phyloP scores from a whole-genome alignment of 202 grass and related monocot genomes.

The Elaeis oleifera region DNA sequence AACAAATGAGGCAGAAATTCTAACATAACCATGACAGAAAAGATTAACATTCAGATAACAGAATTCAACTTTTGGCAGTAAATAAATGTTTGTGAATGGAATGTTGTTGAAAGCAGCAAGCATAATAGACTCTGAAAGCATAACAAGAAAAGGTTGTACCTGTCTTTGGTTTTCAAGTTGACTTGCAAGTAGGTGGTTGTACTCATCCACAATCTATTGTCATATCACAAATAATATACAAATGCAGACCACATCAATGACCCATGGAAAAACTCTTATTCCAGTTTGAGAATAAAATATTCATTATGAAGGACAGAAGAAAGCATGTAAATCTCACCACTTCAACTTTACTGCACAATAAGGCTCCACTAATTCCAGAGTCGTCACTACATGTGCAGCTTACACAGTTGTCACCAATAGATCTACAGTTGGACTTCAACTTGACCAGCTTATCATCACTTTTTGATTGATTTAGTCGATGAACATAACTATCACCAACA shows the following conservation, averaged over 20 bases:
- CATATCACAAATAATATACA: neutral
- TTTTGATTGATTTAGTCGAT: constrained; percentile 88
- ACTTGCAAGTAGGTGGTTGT: constrained; percentile 70
- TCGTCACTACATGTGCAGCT: constrained; percentile 52
- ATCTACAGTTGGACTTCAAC: constrained; percentile 52
- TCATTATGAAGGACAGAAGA: too few relatives aligned
- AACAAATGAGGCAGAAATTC: neutral
- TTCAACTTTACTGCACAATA: constrained; percentile 73
- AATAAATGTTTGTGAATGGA: too few relatives aligned
- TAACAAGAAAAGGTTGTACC: constrained; percentile 31
- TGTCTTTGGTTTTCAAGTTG: constrained; percentile 85
- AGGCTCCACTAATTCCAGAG: constrained; percentile 47
- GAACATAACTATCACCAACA: constrained; percentile 89
- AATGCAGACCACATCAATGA: constrained; percentile 10
- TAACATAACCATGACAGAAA: too few relatives aligned
- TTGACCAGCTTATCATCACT: constrained; percentile 57
- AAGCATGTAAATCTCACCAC: constrained; percentile 36
- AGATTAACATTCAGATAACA: neutral
- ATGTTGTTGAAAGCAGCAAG: too few relatives aligned
- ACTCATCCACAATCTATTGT: constrained; percentile 78
- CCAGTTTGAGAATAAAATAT: too few relatives aligned
- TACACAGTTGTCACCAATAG: constrained; percentile 28
- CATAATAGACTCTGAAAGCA: neutral
- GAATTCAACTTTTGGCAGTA: neutral
- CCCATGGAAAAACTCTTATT: neutral